Percentiles rank a stretch among this genome's conserved stretches.
These are phyloP conservation scores for Voacanga thouarsii DNA, from an alignment of 257 asterid genomes.

Conservation along the genomic window DNA sequence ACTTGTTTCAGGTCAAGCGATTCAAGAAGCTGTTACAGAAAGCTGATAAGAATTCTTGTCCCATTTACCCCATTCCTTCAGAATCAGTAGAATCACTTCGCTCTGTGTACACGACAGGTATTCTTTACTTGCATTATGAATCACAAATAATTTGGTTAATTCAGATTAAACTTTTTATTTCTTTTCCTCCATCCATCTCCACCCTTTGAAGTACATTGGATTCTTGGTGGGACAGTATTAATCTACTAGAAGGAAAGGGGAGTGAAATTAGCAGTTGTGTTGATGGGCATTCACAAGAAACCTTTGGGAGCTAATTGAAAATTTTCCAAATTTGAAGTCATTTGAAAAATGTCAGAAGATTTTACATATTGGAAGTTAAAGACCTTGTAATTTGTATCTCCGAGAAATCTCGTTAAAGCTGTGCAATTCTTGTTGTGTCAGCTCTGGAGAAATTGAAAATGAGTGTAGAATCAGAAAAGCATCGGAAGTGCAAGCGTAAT, in stretches of 20 bases:
- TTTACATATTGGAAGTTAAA: neutral
- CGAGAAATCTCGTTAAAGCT: neutral
- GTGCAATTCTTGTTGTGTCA: conserved; percentile 26
- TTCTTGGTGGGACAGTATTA: neutral
- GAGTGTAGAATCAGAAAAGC: conserved; percentile 49
- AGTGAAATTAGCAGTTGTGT: neutral
- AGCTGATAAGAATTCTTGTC: conserved; percentile 64
- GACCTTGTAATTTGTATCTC: neutral
- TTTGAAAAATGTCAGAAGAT: neutral
- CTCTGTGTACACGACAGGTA: conserved; percentile 53
- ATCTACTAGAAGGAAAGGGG: neutral
- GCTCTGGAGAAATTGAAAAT: conserved; percentile 75
- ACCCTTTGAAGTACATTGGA: neutral
- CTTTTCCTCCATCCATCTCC: too few relatives aligned
- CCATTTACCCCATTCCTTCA: conserved; percentile 47
- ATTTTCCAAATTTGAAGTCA: neutral
- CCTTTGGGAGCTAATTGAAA: neutral
- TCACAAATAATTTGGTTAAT: neutral
- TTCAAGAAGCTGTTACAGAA: conserved; percentile 64
- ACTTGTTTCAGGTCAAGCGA: conserved; percentile 48
- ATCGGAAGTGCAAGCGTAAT: conserved; percentile 37
- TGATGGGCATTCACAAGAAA: neutral
- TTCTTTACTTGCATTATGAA: conserved; percentile 1
- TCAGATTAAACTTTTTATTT: neutral
- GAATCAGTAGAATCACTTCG: conserved; percentile 57